phyloP scores from a whole-genome alignment of 768 basidiomycete species.

The Lanmaoa pseudosensibilis region DNA sequence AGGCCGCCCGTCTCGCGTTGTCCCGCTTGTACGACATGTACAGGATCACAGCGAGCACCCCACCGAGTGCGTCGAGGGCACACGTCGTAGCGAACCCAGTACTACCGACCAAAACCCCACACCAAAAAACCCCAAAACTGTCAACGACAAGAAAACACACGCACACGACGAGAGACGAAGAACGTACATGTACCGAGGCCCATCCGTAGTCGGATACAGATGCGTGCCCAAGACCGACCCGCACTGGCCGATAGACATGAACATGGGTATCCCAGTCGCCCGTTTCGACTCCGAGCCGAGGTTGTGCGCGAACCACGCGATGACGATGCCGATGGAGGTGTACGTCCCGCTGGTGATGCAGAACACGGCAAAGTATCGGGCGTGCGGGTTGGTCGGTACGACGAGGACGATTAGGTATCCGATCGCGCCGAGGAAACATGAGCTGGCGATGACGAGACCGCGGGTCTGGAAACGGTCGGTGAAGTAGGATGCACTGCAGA shows the following conservation, averaged over 20 bases:
- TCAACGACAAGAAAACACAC: neutral
- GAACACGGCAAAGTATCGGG: constrained; percentile 77
- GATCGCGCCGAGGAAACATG: constrained; percentile 33
- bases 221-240: constrained; percentile 78
- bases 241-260: constrained; percentile 79
- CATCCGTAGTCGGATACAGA: constrained; percentile 62
- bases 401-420: constrained; percentile 64
- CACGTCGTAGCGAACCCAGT: constrained; percentile 62
- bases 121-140: neutral
- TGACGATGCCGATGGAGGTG: constrained; percentile 68
- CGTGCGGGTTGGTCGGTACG: constrained; percentile 53
- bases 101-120: too few species aligned
- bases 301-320: constrained; percentile 81
- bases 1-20: constrained; percentile 52
- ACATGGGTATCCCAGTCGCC: constrained; percentile 73
- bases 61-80: constrained; percentile 18
- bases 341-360: constrained; percentile 78
- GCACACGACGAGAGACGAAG: too few species aligned
- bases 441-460: constrained; percentile 37
- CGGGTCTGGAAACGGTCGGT: constrained; percentile 71
- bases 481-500: constrained; percentile 54
- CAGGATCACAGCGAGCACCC: constrained; percentile 42
- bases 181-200: constrained; percentile 66
- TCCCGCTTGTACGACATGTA: constrained; percentile 62
- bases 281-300: constrained; percentile 77